phyloP scores from a whole-genome alignment of 768 basidiomycete species.

The Suillus discolor region DNA sequence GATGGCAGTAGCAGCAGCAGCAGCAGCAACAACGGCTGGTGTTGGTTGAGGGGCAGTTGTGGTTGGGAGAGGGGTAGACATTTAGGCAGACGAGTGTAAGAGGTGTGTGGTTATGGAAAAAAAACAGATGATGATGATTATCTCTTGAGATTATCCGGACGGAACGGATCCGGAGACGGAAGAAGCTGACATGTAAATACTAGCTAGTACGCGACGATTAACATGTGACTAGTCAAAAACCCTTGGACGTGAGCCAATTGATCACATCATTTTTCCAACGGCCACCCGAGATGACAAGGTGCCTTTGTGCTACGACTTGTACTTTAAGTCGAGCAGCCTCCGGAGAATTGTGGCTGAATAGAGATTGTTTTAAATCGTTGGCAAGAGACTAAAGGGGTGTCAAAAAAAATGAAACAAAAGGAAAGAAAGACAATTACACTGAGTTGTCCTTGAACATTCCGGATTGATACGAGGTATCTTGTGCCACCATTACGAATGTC shows the following conservation, averaged over 20 bases:
- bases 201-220: too few relatives aligned
- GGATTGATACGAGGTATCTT: conserved; percentile 57
- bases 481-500: conserved; percentile 70
- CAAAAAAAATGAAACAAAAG: conserved; percentile 8
- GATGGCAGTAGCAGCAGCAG: conserved; percentile 37
- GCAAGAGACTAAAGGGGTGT: conserved; percentile 50
- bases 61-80: conserved; percentile 19
- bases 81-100: background rate
- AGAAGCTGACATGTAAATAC: background rate
- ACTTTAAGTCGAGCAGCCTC: conserved; percentile 54
- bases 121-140: background rate
- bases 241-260: conserved; percentile 63
- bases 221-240: conserved; percentile 49
- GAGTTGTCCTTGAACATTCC: conserved; percentile 68
- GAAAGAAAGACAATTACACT: conserved; percentile 44
- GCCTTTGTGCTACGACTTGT: conserved; percentile 47
- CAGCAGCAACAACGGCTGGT: too few relatives aligned
- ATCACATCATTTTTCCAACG: conserved; percentile 62
- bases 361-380: conserved; percentile 51
- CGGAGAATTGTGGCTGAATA: conserved; percentile 50
- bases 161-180: background rate
- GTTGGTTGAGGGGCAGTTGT: conserved; percentile 9
- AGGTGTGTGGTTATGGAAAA: too few relatives aligned
- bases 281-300: conserved; percentile 63
- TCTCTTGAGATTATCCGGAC: background rate